Percentiles rank a stretch among this genome's conserved stretches.
Evolutionary conservation across 495 filamentous ascomycete genomes (phyloP).

Genomic region (Daldinia bambusicola): DNA sequence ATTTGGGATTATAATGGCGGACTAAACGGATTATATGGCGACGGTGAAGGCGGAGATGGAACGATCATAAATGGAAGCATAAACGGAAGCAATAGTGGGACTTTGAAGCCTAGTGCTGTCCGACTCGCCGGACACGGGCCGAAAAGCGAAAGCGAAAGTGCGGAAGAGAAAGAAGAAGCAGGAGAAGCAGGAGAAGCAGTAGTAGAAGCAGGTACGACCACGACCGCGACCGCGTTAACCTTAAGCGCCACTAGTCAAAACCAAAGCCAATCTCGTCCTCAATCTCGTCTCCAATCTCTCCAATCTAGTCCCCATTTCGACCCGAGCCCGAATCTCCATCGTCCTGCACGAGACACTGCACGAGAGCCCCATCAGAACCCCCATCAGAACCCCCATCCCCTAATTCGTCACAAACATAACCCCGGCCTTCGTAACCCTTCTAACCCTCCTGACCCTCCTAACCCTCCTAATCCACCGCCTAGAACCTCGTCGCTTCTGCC

Average conservation of each 20-base stretch:
- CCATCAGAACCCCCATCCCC: conserved; percentile 28
- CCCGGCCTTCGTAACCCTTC: not conserved
- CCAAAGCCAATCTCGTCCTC: conserved; percentile 37
- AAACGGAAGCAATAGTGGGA: conserved; percentile 12
- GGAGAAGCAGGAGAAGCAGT: not conserved
- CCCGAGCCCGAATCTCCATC: conserved; percentile 21
- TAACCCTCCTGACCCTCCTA: not conserved
- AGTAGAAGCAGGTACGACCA: conserved; percentile 17
- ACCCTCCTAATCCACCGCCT: conserved; percentile 36
- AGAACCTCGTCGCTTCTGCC: conserved; percentile 53
- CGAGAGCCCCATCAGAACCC: conserved; percentile 28
- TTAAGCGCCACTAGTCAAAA: conserved; percentile 38
- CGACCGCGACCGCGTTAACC: conserved; percentile 35
- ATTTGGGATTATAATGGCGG: conserved; percentile 25
- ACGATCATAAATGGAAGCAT: not conserved
- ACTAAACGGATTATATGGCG: conserved; percentile 15
- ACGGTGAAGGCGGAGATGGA: conserved; percentile 14
- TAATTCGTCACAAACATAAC: conserved; percentile 13
- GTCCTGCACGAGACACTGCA: conserved; percentile 7
- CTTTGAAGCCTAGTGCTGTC: conserved; percentile 15
- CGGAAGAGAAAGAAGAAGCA: conserved; percentile 27
- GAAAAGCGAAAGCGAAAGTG: conserved; percentile 37
- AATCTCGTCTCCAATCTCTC: conserved; percentile 23
- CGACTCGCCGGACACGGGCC: conserved; percentile 35
- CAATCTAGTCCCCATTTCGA: conserved; percentile 11